Base-by-base conservation (phyloP, 2,329 filamentous ascomycete genomes). In the Trichoderma aggressivum region DNA sequence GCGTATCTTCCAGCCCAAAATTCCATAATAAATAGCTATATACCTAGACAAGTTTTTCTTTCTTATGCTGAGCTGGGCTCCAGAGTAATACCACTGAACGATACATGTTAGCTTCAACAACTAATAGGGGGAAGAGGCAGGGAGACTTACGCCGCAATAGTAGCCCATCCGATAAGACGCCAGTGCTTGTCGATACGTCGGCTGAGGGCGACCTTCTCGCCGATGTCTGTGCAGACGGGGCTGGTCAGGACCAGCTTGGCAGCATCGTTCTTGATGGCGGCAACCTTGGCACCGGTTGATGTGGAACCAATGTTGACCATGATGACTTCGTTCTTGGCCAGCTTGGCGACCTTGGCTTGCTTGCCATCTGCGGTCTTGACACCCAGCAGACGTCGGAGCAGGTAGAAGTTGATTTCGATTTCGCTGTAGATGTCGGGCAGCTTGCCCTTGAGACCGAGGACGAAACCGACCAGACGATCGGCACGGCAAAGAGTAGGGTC, bases 231-330 rank as follows among this genome's bases (percentile, higher is more conserved):
- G 86, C 96, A 99, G 71, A 96, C 96, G 58, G 94, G 94, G 80
- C 90, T 95, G 73, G 94, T 98, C 77, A 99, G 86, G 72, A 93
- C 91, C 75, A 99, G 88, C 86, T 98, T 98, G 71, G 96, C 96
- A 71, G 94, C 95, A 88, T 99, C 96, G 79, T 95, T 94, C 89
- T 96, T 98, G 80, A 98, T 97, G 78, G 94, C 95, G 72, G 96
- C 89, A 68, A 99, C 94, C 89, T 98, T 99, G 76, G 96, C 96
- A 83, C 96, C 96, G 16, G 95, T 98, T 60, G 96, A 97, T 11
- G 95, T 98, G 47, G 94, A 97, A 73, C 96, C 96, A 80, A 99
- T 99, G 87, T 99, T 99, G 75, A 99, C 96, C 96, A 99, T 98
- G 83, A 99, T 91, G 79, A 98, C 94, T 83, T 99, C 96, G 84